Evolutionary conservation across 2,329 filamentous ascomycete genomes (phyloP).

Genomic region (Fusarium sacchari): DNA sequence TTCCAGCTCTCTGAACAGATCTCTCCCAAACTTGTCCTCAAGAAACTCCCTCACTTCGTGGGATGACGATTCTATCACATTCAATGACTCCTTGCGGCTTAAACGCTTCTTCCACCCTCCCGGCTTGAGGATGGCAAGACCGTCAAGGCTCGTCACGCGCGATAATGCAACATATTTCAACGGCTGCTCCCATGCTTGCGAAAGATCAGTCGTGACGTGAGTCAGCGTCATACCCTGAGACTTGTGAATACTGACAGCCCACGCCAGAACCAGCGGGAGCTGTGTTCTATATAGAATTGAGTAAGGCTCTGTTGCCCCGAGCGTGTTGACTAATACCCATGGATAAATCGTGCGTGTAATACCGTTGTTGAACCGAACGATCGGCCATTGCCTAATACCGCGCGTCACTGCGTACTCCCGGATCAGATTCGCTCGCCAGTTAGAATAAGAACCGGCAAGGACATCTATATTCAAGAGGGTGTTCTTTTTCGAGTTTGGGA

Average conservation of each 20-base stretch:
- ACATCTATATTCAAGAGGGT: not conserved
- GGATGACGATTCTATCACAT: not conserved
- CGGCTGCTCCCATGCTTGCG: slow-evolving; percentile 62
- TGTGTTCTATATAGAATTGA: slow-evolving; percentile 66
- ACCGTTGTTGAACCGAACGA: slow-evolving; percentile 63
- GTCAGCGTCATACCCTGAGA: slow-evolving; percentile 71
- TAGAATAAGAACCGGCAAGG: not conserved
- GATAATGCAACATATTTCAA: slow-evolving; percentile 65
- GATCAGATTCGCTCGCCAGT: not conserved
- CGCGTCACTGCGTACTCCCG: fast-evolving
- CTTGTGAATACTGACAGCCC: slow-evolving; percentile 73
- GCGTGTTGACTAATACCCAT: slow-evolving; percentile 58
- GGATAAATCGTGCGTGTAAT: slow-evolving; percentile 58
- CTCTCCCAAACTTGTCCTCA: not conserved
- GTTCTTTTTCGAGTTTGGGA: not conserved
- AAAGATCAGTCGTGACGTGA: slow-evolving; percentile 64
- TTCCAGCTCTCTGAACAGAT: not conserved
- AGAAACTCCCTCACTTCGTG: not conserved
- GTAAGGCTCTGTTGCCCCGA: slow-evolving; percentile 58
- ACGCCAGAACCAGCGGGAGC: slow-evolving; percentile 67
- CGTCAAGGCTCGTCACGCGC: slow-evolving; percentile 30
- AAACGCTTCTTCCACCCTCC: fast-evolving
- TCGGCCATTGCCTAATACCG: slow-evolving; percentile 6
- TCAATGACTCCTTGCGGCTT: not conserved
- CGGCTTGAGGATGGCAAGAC: slow-evolving; percentile 5